Evolutionary conservation across 768 basidiomycete genomes (phyloP), one percentile per base, ranked within the genome.

Genomic region (Suillus variegatus): DNA sequence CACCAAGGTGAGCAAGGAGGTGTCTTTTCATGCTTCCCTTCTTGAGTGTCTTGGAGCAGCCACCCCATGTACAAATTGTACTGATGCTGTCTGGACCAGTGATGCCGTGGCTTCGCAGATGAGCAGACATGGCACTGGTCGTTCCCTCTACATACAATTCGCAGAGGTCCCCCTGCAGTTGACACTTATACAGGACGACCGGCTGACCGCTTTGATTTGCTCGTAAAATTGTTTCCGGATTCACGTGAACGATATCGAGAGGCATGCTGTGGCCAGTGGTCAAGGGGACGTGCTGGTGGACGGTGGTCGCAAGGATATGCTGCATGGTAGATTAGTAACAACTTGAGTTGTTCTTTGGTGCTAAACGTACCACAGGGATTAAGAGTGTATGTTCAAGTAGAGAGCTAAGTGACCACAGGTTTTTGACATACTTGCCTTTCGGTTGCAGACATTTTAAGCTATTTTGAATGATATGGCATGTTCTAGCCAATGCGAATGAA

Each of bases 1-100:
- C 55, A 18, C 43, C 44, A 12, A 66, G 36, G n/a, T 66, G 65
- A 25, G 65, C 52, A 46, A 63, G 56, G 4, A 66, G 20, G 43
- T 66, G 65, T 40, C 65, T 55, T 16, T 56, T 13, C 32, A 66
- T 66, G 62, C 65, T 66, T 20, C 55, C 55, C 9, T 25, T 32
- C 52, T 63, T 66, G 41, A 54, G 44, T 3, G 40, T 49, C 6
- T 66, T 43, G 18, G 20, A 12, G 38, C 65, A 66, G n/a, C 32
- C 32, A 6, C 14, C 32, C 65, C 65, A 66, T 2, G 25, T 56
- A 41, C 65, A 66, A 9, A 7, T 52, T 20, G 14, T 43, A 44
- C 32, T 20, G 54, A 41, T 62, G 55, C 43, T n/a, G n/a, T n/a
- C n/a, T n/a, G n/a, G n/a, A n/a, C n/a, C n/a, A n/a, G n/a, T n/a